These are phyloP conservation scores for Dalechampia spathulata DNA, from an alignment of 441 rosid species.

Conservation along the genomic window DNA sequence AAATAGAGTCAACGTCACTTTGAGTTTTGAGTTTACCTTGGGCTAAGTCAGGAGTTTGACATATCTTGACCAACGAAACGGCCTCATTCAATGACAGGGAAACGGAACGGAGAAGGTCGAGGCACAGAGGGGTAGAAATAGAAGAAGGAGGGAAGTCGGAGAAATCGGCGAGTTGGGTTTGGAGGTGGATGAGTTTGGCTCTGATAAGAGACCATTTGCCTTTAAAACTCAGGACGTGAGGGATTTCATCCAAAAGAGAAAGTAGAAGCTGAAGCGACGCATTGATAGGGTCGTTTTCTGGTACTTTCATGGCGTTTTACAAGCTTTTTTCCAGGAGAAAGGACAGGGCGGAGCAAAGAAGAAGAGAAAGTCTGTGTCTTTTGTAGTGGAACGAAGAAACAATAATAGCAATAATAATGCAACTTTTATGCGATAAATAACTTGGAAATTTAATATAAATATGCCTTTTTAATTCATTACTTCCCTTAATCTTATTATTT, in stretches of 20 bases:
- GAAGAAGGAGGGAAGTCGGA: conserved; percentile 36
- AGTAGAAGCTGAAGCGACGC: conserved; percentile 23
- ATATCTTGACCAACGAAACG: conserved; percentile 37
- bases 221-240: conserved; percentile 39
- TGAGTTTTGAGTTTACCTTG: conserved; percentile 88
- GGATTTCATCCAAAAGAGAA: conserved; percentile 23
- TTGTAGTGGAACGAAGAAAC: no score
- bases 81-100: conserved; percentile 44
- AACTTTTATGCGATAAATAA: no score
- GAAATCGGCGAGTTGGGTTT: conserved; percentile 56
- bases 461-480: no score
- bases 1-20: conserved; percentile 69
- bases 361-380: no score
- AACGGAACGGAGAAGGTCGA: conserved; percentile 50
- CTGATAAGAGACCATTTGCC: conserved; percentile 69
- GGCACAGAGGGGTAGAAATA: conserved; percentile 37
- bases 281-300: conserved; percentile 36
- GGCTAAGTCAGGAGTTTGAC: conserved; percentile 34
- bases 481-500: no score
- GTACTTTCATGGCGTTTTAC: conserved; percentile 58
- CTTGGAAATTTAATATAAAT: no score
- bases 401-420: no score
- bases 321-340: no score
- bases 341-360: no score
- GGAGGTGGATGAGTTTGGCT: conserved; percentile 55